These are phyloP conservation scores for Candida saitoana DNA, from an alignment of 805 yeast genomes.

Conservation along the genomic window DNA sequence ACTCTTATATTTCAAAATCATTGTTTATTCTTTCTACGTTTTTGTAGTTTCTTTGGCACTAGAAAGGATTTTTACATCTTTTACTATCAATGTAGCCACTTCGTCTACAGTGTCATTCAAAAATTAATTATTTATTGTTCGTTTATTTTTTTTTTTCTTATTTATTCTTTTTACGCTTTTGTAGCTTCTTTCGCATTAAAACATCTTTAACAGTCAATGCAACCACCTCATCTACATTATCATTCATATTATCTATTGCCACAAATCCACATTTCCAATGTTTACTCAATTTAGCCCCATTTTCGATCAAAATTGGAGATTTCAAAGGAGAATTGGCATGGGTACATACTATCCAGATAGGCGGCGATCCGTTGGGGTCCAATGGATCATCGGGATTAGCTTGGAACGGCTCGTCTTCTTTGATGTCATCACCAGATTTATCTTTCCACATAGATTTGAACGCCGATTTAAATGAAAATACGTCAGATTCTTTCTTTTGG, in stretches of 20 bases:
- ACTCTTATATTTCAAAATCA: too few species aligned
- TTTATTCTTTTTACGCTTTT: conserved; percentile 3
- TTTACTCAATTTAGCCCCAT: conserved; percentile 54
- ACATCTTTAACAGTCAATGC: conserved; percentile 58
- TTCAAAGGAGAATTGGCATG: conserved; percentile 54
- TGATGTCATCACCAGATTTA: conserved; percentile 21
- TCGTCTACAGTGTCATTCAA: conserved; percentile 51
- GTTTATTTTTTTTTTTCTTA: too few species aligned
- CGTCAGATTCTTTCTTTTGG: conserved; percentile 63
- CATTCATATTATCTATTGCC: conserved; percentile 51
- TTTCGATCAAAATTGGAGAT: conserved; percentile 55
- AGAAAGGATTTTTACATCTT: conserved; percentile 63
- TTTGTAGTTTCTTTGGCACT: conserved; percentile 31
- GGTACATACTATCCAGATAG: conserved; percentile 64
- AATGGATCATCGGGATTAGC: conserved; percentile 30
- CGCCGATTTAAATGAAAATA: conserved; percentile 55
- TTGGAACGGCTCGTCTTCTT: conserved; percentile 14
- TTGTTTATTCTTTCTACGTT: conserved; percentile 1
- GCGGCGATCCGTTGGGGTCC: conserved; percentile 48
- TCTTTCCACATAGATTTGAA: conserved; percentile 57
- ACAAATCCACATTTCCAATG: conserved; percentile 66
- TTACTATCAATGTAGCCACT: conserved; percentile 50
- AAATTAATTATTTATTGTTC: too few species aligned
- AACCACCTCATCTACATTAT: conserved; percentile 53
- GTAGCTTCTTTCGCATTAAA: conserved; percentile 37